phyloP scores from a whole-genome alignment of 208 protist genomes.

The Trypanosomatidae sp. region DNA sequence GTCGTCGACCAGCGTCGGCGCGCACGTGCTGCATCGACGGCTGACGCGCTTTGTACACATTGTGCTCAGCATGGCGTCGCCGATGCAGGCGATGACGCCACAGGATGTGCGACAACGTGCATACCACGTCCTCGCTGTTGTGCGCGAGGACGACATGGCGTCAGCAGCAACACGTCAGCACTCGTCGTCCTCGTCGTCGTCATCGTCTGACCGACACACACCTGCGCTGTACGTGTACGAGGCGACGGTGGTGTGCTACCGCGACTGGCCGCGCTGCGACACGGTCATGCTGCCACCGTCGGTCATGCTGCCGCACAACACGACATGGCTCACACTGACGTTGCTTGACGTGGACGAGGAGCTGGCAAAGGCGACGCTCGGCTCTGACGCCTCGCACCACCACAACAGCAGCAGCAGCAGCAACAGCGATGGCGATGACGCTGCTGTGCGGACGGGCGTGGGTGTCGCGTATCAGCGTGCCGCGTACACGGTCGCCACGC shows the following conservation, averaged over 20 bases:
- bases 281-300: slow-evolving; percentile 42
- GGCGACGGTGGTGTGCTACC: slow-evolving; percentile 30
- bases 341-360: slow-evolving; percentile 38
- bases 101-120: not conserved
- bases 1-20: too few relatives aligned
- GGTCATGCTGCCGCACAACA: slow-evolving; percentile 20
- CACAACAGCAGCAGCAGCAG: too few relatives aligned
- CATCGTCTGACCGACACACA: too few relatives aligned
- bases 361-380: slow-evolving; percentile 31
- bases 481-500: slow-evolving; percentile 40
- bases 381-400: too few relatives aligned
- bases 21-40: too few relatives aligned
- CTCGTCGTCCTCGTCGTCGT: slow-evolving; percentile 1
- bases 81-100: slow-evolving; percentile 15
- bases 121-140: not conserved
- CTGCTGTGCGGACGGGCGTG: slow-evolving; percentile 11
- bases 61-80: slow-evolving; percentile 46
- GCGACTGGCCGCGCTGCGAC: slow-evolving; percentile 17
- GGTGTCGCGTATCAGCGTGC: slow-evolving; percentile 52
- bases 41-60: slow-evolving; percentile 51
- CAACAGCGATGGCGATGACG: too few relatives aligned
- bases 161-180: not conserved
- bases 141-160: not conserved
- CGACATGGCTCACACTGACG: slow-evolving; percentile 32
- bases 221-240: slow-evolving; percentile 21